A percentile compares a stretch with the other conserved stretches of the same genome.
Conservation (phyloP, 192 early-diverging fungal species). For the Funneliformis geosporum region DNA sequence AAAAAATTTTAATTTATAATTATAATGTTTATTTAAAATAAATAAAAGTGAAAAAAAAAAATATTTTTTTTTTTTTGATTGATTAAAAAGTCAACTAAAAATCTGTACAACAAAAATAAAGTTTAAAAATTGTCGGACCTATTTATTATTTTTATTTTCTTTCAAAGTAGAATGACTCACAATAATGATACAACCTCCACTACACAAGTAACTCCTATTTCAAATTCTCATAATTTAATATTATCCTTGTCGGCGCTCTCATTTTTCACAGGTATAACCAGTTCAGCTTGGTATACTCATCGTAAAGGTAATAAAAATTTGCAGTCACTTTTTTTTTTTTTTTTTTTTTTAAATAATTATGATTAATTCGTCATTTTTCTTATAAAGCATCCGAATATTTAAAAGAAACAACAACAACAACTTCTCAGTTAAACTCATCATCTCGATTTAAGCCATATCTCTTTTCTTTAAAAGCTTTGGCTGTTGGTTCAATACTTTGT, state of each 20-base stretch:
- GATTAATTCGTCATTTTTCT: background rate
- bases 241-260: background rate
- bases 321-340: background rate
- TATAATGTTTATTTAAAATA: too few species aligned
- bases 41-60: too few species aligned
- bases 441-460: background rate
- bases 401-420: background rate
- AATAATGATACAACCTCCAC: background rate
- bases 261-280: background rate
- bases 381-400: background rate
- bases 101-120: too few species aligned
- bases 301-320: conserved; percentile 8
- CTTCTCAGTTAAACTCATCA: background rate
- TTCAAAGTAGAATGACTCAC: too few species aligned
- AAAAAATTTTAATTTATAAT: too few species aligned
- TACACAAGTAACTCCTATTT: background rate
- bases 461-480: conserved; percentile 1
- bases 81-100: too few species aligned
- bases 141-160: too few species aligned
- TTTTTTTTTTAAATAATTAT: too few species aligned
- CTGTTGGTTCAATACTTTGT: conserved; percentile 16
- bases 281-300: background rate
- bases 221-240: conserved; percentile 6
- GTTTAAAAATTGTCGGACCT: too few species aligned
- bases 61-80: too few species aligned